phyloP scores from a whole-genome alignment of 371 early-diverging fungal genomes.

The Apophysomyces ossiformis region DNA sequence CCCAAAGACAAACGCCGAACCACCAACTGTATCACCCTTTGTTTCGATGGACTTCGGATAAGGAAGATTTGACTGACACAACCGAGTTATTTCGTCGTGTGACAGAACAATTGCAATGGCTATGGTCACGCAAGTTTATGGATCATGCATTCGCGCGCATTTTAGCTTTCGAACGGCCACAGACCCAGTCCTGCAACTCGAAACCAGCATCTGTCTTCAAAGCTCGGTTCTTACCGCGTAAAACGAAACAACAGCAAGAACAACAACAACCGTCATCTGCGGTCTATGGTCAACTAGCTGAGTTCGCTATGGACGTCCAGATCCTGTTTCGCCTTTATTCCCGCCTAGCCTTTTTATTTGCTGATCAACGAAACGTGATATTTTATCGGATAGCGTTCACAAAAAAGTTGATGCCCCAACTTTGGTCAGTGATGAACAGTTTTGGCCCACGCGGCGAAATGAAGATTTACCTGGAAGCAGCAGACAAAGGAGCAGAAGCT shows the following conservation, averaged over 20 bases:
- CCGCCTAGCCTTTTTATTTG: slow-evolving; percentile 45
- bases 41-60: slow-evolving; percentile 63
- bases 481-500: slow-evolving; percentile 40
- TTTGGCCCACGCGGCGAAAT: slow-evolving; percentile 65
- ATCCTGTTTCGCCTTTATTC: slow-evolving; percentile 59
- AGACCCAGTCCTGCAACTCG: slow-evolving; percentile 2
- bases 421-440: slow-evolving; percentile 66
- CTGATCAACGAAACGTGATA: slow-evolving; percentile 55
- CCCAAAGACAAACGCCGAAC: slow-evolving; percentile 45
- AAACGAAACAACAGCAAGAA: slow-evolving; percentile 12
- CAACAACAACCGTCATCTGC: slow-evolving; percentile 3
- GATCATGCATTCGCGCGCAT: slow-evolving; percentile 45
- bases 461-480: slow-evolving; percentile 61
- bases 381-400: slow-evolving; percentile 65
- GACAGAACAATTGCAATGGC: slow-evolving; percentile 54
- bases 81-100: slow-evolving; percentile 47
- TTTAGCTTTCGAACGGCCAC: slow-evolving; percentile 24
- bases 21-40: slow-evolving; percentile 65
- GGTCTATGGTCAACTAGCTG: slow-evolving; percentile 14
- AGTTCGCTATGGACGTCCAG: slow-evolving; percentile 56
- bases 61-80: slow-evolving; percentile 46
- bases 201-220: slow-evolving; percentile 10
- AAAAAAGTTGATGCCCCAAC: slow-evolving; percentile 55
- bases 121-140: slow-evolving; percentile 66
- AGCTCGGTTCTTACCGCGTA: not conserved